Conservation (phyloP, 345 rosid genomes). For the Stellera chamaejasme region DNA sequence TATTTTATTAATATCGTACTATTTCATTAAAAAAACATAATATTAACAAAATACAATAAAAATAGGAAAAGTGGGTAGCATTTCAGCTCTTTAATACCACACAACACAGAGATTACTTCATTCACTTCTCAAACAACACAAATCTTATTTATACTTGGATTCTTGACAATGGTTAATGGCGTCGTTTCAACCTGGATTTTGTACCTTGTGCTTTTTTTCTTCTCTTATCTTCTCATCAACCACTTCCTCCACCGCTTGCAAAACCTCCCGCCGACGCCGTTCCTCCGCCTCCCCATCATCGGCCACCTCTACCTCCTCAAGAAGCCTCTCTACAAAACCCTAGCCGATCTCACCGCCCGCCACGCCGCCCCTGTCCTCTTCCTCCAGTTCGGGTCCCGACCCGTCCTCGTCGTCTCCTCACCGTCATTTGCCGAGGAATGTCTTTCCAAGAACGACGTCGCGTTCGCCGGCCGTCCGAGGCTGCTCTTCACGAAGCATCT, state of each 20-base stretch:
- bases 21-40: too few species aligned
- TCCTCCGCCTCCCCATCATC: constrained; percentile 31
- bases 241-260: constrained; percentile 15
- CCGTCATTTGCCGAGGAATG: constrained; percentile 29
- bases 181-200: not conserved
- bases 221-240: constrained; percentile 14
- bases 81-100: too few species aligned
- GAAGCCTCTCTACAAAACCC: constrained; percentile 27
- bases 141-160: too few species aligned
- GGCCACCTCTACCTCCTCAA: constrained; percentile 42
- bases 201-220: constrained; percentile 14
- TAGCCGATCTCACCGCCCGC: constrained; percentile 13
- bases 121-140: too few species aligned
- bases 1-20: too few species aligned
- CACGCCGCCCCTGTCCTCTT: constrained; percentile 21
- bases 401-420: constrained; percentile 29
- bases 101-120: too few species aligned
- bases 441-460: constrained; percentile 24
- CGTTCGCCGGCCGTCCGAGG: constrained; percentile 21
- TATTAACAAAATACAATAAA: too few species aligned
- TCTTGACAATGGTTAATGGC: too few species aligned
- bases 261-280: constrained; percentile 39
- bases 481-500: constrained; percentile 14
- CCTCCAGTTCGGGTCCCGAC: constrained; percentile 28
- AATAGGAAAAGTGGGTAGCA: too few species aligned